Percentiles rank a stretch among this genome's conserved stretches.
phyloP scores from a whole-genome alignment of 129 eudicot genomes.

The Smallanthus sonchifolius region DNA sequence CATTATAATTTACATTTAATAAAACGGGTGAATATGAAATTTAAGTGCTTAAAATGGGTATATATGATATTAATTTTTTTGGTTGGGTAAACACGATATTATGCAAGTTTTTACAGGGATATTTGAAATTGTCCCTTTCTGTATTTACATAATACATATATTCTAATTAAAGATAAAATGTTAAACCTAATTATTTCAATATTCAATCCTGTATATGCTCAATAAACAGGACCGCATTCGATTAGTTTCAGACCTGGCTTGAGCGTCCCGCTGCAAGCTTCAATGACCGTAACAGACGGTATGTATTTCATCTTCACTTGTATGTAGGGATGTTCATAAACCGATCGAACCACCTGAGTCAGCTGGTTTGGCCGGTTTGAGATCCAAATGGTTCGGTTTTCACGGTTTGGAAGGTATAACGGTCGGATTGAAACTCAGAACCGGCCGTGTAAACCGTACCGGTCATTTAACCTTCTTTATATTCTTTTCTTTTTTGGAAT shows the following conservation, averaged over 20 bases:
- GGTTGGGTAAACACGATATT: background rate
- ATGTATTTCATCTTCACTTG: slow-evolving; percentile 17
- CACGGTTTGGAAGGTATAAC: no score
- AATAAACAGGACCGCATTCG: slow-evolving; percentile 74
- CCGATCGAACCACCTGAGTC: no score
- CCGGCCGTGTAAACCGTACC: no score
- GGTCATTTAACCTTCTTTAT: no score
- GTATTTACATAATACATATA: background rate
- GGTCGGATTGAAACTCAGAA: no score
- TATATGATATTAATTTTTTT: background rate
- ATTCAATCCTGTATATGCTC: background rate
- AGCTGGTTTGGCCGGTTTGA: no score
- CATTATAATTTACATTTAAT: background rate
- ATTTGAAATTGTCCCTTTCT: background rate
- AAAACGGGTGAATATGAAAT: background rate
- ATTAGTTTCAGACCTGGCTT: slow-evolving; percentile 88
- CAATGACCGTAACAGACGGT: slow-evolving; percentile 98
- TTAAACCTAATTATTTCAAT: slow-evolving; percentile 1
- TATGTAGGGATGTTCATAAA: background rate
- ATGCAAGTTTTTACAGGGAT: background rate
- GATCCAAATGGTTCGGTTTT: no score
- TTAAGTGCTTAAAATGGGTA: background rate
- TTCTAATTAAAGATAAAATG: background rate
- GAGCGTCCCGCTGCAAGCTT: slow-evolving; percentile 78
- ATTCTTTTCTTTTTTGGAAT: no score